Evolutionary conservation across 306 rosid genomes (phyloP), one percentile per base, ranked within the genome.

Genomic region (Hylodesmum podocarpum): DNA sequence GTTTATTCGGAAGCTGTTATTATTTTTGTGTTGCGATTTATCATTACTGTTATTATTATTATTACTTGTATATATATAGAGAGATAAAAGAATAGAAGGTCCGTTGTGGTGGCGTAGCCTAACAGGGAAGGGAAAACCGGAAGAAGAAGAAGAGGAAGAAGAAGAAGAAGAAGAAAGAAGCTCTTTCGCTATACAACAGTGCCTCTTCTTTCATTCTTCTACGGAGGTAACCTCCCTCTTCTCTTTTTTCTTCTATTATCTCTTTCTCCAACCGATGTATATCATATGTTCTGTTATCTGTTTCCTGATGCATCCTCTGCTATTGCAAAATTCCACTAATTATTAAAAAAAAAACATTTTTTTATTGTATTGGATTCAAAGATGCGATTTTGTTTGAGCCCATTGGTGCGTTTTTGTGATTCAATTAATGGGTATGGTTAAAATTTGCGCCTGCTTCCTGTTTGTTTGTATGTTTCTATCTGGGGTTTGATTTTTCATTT

Each of bases 151-250:
- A 25, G 64, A 41, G n/a, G n/a, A n/a, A n/a, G n/a, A n/a, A n/a
- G 47, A 10, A 21, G 21, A 74, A 29, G 51, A 58, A 27, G 43
- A 28, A 25, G 64, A 41, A n/a, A 68, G 51, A 61, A 54, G 66
- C 81, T 50, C 62, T 54, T 21, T 59, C 72, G 49, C 46, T 43
- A 74, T 74, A 73, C 66, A 80, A 73, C 70, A 80, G 64, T 67
- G 14, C 46, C 19, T 15, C 57, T 65, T 63, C 31, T 54, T 74
- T 67, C 80, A 16, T 73, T 33, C 71, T 4, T 47, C 18, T 28
- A 39, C 13, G 22, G 21, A 54, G 73, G 53, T 41, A 8, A 43
- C 41, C 2, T 80, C 14, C 28, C 53, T 41, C 54, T 64, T 50
- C 58, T 33, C 51, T 51, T 53, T 65, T 29, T 1, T 5, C 13